Conservation (phyloP, 2,329 filamentous ascomycete genomes). For the Bretziella fagacearum region DNA sequence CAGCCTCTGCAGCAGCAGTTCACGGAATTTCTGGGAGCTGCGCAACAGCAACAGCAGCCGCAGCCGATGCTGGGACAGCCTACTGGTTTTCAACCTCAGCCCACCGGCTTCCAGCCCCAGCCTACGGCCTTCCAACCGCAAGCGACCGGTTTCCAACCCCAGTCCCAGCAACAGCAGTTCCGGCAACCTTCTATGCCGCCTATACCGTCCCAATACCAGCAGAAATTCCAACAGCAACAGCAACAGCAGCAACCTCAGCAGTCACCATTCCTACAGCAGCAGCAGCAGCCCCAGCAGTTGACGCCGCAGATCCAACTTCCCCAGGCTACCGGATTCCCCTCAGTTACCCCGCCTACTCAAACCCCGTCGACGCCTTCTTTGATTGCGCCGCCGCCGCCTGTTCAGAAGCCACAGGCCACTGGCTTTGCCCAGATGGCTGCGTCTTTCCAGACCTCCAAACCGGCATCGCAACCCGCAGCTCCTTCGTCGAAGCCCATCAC, state of each 20-base stretch:
- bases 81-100: slow-evolving; percentile 11
- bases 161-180: slow-evolving; percentile 36
- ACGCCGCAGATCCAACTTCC: slow-evolving; percentile 27
- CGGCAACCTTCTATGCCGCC: slow-evolving; percentile 39
- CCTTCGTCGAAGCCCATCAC: slow-evolving; percentile 43
- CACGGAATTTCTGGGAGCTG: slow-evolving; percentile 41
- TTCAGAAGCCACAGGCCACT: slow-evolving; percentile 49
- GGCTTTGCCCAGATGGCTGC: slow-evolving; percentile 51
- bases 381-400: slow-evolving; percentile 34
- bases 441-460: slow-evolving; percentile 49
- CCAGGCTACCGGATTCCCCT: slow-evolving; percentile 29
- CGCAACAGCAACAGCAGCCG: slow-evolving; percentile 29
- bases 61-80: slow-evolving; percentile 44
- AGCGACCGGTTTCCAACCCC: slow-evolving; percentile 12
- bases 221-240: slow-evolving; percentile 34
- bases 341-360: slow-evolving; percentile 34
- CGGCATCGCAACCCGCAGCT: slow-evolving; percentile 31
- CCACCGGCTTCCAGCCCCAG: slow-evolving; percentile 12
- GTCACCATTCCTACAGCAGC: slow-evolving; percentile 25
- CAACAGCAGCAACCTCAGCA: slow-evolving; percentile 28
- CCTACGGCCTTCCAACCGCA: slow-evolving; percentile 12
- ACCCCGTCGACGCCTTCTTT: slow-evolving; percentile 23
- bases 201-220: slow-evolving; percentile 42
- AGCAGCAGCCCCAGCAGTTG: slow-evolving; percentile 26
- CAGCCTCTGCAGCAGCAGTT: slow-evolving; percentile 38